Evolutionary conservation across 768 basidiomycete genomes (phyloP), one percentile per base, ranked within the genome.

Genomic region (Boletellus emodensis): DNA sequence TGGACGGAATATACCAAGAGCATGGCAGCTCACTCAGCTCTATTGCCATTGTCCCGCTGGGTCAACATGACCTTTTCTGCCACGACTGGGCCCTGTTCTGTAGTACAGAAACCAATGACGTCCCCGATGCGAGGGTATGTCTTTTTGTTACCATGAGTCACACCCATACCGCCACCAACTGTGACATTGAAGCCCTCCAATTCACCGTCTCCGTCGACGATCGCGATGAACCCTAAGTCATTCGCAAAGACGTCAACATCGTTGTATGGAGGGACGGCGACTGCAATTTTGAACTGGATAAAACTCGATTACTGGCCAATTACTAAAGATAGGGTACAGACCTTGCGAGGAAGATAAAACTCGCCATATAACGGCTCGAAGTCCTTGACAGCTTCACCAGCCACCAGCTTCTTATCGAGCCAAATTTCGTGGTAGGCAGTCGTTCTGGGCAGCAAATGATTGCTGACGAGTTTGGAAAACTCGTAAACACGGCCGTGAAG

Each of bases 371-470:
- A 71, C 2, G 96, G 96, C 70, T 99, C 96, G 57, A 91, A 83
- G 70, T 96, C 94, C 65, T 94, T 89, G 53, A 96, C 70, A 6
- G 94, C 93, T 33, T 93, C 94, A 15, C 95, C 96, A 4, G 88
- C 91, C 44, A 99, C 87, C 59, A 93, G 72, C 75, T 96, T 96
- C 75, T 96, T 94, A 74, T 98, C 94, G 38, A 98, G 76, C 95
- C 95, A 99, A 55, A 99, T 98, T 71, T 99, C 96, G 65, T 97
- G 92, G 67, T 99, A 98, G 6, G 96, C 96, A 4, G 84, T 83
- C 5, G 94, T 97, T 40, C 83, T 79, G 18, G 96, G 96, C 32
- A 96, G 76, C 37, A 99, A 80, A 62, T 90, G 85, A 53, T 84
- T 82, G 70, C 91, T 94, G 62, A 94, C 80, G 51, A 76, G 75